Base-by-base conservation (phyloP, 2,329 filamentous ascomycete genomes). In the Xylogone sp. region DNA sequence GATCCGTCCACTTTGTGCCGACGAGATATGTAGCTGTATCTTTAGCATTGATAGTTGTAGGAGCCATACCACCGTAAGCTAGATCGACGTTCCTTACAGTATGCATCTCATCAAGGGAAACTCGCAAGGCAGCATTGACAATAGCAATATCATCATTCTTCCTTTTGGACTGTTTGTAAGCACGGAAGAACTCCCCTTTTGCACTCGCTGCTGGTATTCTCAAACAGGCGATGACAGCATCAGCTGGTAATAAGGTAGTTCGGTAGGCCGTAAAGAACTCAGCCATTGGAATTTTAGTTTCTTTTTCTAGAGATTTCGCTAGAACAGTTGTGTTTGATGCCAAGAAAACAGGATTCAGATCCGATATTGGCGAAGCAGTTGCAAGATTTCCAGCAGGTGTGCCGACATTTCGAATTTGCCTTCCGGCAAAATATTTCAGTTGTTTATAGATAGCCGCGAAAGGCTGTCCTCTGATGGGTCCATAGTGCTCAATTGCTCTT, bases 81-180 rank as follows among this genome's bases (percentile, higher is more conserved):
- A 99, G 76, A 61, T 87, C 90, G 53, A 83, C 85, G 56, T 86
- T 84, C 54, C 84, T 78, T 4, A 97, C 89, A 1, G 82, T 67
- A 42, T 93, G 82, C 1, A 78, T 75, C 2, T 87, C 79, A 39
- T 85, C 80, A 2, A 97, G 71, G 4, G 80, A 82, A 5, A 97
- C 77, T 29, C 90, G 82, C 51, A 97, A 70, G 1, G 93, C 91
- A 21, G 88, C 84, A 46, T 95, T 97, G 21, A 97, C 94, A 61
- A 99, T 97, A 2, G 94, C 94, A 65, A 99, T 97, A 65, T 99
- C 94, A 63, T 99, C 94, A 62, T 99, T 94, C 66, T 97, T 97
- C 59, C 94, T 77, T 75, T 99, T 99, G 1, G 94, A 84, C 68
- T 97, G 93, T 71, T 99, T 99, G 71, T 97, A 97, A 1, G 93